Evolutionary conservation across 169 alveolate genomes (phyloP), one percentile per base, ranked within the genome.

Genomic region (Eimeria falciformis): DNA sequence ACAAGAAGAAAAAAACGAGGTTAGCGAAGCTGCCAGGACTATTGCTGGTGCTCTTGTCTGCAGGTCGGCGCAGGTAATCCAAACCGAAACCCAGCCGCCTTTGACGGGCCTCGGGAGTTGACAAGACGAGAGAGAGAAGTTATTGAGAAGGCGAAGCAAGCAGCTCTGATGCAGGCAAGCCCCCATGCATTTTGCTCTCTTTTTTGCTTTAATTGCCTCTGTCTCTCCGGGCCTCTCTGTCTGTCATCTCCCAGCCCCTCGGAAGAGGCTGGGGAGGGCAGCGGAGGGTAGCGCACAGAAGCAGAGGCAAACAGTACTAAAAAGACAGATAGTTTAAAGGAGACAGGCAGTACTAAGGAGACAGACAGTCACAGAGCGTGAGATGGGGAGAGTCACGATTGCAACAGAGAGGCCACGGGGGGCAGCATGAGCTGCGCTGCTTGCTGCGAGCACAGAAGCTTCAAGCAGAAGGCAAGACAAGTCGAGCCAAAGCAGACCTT

Each of bases 61-160:
- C 78, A 66, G 47, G 47, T 66, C 47, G 46, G 46, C 21, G 78
- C 47, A 11, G 40, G 78, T 12, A 58, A 58, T 21, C 71, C 71
- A 5, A 58, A 58, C 71, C 9, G 71, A 27, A n/a, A 58, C 71
- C 7, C 21, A 50, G 71, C 33, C 18, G 71, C 71, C 27, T 5
- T 7, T 9, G 9, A 14, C 25, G 11, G 9, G 9, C 71, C 18
- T 21, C 62, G 62, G 62, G 71, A n/a, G 27, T 27, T 27, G 5
- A 14, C 71, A 7, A 9, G 71, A 27, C 71, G 71, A 14, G 71
- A 58, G 25, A 58, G 25, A 27, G 71, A 58, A 21, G 71, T 27
- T 7, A 7, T 11, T 14, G 71, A 58, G 71, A 58, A 58, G 71
- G 71, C 71, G 33, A 58, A 58, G 71, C 71, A 58, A n/a, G 71